Percentiles rank a stretch among this genome's conserved stretches.
Conservation (phyloP, 306 rosid species). For the Sphenostylis stenocarpa region DNA sequence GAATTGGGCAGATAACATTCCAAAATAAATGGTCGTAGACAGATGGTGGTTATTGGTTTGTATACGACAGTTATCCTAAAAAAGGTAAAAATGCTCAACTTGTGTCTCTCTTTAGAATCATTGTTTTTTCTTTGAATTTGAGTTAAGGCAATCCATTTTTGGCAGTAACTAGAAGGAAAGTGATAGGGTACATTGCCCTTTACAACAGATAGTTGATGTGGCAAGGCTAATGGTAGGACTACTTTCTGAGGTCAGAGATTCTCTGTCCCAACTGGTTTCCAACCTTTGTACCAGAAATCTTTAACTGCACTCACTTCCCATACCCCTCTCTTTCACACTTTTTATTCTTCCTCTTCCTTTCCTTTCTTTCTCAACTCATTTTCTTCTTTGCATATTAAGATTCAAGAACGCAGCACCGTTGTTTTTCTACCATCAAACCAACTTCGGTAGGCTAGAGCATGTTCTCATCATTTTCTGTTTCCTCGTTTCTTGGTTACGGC, state of each 20-base stretch:
- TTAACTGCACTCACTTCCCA: conserved; percentile 34
- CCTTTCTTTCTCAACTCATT: conserved; percentile 11
- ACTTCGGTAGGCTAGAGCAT: conserved; percentile 30
- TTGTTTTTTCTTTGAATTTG: conserved; percentile 25
- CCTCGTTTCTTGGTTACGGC: neutral
- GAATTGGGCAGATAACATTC: neutral
- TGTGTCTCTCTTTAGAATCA: conserved; percentile 21
- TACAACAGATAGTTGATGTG: conserved; percentile 43
- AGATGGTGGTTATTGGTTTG: neutral
- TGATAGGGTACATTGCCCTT: conserved; percentile 32
- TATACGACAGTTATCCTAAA: conserved; percentile 17
- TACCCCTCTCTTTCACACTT: neutral
- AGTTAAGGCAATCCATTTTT: conserved; percentile 38
- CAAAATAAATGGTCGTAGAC: neutral
- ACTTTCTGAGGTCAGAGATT: conserved; percentile 51
- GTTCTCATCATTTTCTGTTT: neutral
- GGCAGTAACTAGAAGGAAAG: conserved; percentile 28
- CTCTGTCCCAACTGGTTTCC: conserved; percentile 57
- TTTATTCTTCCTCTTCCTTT: conserved; percentile 17
- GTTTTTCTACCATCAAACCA: conserved; percentile 18
- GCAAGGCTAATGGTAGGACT: conserved; percentile 41
- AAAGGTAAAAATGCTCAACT: conserved; percentile 14
- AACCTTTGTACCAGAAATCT: conserved; percentile 33
- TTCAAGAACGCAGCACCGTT: conserved; percentile 14
- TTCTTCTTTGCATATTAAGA: conserved; percentile 26